Percentiles rank a stretch among this genome's conserved stretches.
phyloP scores from a whole-genome alignment of 2,329 filamentous ascomycete genomes.

The Corinectria fuckeliana region DNA sequence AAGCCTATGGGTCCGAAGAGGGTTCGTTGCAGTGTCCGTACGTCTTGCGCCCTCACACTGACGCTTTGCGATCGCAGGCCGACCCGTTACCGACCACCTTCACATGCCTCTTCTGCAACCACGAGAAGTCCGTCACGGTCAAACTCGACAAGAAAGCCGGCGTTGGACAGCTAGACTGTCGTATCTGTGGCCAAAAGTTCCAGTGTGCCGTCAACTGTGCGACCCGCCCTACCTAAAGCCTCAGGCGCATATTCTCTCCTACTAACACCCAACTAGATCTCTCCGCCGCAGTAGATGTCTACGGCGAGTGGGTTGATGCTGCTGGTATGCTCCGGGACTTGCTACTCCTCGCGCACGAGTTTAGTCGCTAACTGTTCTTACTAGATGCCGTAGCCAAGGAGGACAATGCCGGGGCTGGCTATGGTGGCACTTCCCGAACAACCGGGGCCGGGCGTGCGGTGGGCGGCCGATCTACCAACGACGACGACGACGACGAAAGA shows the following conservation, averaged over 20 bases:
- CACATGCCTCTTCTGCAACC: conserved; percentile 97
- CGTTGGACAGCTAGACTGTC: conserved; percentile 85
- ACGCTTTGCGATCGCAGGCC: conserved; percentile 52
- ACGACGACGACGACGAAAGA: conserved; percentile 60
- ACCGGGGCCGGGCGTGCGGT: conserved; percentile 31
- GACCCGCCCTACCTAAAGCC: conserved; percentile 34
- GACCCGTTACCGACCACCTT: conserved; percentile 84
- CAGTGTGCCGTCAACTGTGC: conserved; percentile 92
- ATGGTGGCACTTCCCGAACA: conserved; percentile 38
- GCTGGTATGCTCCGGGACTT: conserved; percentile 53
- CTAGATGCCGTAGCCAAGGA: conserved; percentile 60
- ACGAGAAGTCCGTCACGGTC: conserved; percentile 89
- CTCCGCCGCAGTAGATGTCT: conserved; percentile 91
- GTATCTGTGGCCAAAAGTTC: conserved; percentile 91
- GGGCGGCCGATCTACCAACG: conserved; percentile 41
- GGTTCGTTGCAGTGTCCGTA: conserved; percentile 54
- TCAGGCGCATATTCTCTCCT: conserved; percentile 22
- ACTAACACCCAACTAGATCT: conserved; percentile 65
- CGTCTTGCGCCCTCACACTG: conserved; percentile 21
- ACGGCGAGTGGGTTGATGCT: conserved; percentile 97
- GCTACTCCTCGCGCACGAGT: neutral
- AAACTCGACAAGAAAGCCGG: conserved; percentile 94
- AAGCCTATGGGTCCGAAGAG: conserved; percentile 85
- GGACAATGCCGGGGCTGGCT: conserved; percentile 40
- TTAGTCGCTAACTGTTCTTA: conserved; percentile 22